Percentiles rank a stretch among this genome's conserved stretches.
Conservation (phyloP, 257 asterid genomes). For the Solanum chaucha region DNA sequence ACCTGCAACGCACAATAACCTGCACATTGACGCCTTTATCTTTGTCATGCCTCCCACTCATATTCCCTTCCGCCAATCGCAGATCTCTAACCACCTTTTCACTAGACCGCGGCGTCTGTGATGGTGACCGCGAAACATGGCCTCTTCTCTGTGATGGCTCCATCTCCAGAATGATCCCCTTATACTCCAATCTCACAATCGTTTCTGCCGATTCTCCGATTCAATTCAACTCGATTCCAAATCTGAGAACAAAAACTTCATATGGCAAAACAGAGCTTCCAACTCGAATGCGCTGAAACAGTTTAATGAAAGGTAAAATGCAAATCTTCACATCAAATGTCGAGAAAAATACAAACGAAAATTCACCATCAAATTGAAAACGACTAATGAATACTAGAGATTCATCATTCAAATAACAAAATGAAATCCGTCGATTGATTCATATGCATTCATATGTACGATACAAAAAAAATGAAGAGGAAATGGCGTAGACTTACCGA, state of each 20-base stretch:
- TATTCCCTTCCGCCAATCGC: conserved; percentile 76
- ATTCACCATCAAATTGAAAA: conserved; percentile 6
- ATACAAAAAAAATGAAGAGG: not conserved
- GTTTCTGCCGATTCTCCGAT: conserved; percentile 14
- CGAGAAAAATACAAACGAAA: not conserved
- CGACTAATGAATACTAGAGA: not conserved
- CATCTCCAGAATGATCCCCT: conserved; percentile 24
- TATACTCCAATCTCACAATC: conserved; percentile 1
- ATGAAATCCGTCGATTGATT: not conserved
- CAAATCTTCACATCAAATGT: not conserved
- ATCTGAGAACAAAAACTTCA: conserved; percentile 10
- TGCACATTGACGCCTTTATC: conserved; percentile 95
- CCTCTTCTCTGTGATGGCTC: conserved; percentile 68
- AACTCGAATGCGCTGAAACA: not conserved
- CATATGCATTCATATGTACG: not conserved
- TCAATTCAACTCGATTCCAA: conserved; percentile 16
- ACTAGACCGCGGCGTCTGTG: conserved; percentile 74
- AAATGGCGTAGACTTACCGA: conserved; percentile 11
- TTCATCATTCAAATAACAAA: not conserved
- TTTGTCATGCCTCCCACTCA: conserved; percentile 68
- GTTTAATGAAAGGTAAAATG: not conserved
- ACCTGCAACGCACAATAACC: conserved; percentile 98
- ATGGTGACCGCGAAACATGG: conserved; percentile 53
- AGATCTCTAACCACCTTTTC: conserved; percentile 76
- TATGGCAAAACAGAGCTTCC: not conserved